Evolutionary conservation across 257 asterid genomes (phyloP).

Genomic region (Galeopsis tetrahit): DNA sequence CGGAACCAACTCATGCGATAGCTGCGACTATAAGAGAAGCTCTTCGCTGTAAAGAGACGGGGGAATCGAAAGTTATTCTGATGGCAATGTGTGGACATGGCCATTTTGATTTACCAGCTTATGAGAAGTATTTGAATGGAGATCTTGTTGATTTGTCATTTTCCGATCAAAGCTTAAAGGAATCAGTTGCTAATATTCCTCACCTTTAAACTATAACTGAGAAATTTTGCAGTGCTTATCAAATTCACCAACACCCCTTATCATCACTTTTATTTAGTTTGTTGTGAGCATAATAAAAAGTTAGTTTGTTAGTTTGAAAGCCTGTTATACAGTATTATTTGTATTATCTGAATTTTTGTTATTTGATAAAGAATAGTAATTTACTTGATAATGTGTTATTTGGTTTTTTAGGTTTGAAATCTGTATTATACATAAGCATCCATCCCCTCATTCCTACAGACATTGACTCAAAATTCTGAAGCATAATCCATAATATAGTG

Average conservation of each 20-base stretch:
- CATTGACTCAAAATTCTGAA: too few species aligned
- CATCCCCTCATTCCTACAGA: too few species aligned
- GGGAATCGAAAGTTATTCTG: constrained; percentile 87
- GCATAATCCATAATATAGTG: too few species aligned
- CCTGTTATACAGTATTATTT: too few species aligned
- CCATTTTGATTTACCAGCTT: constrained; percentile 89
- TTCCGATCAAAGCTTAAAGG: constrained; percentile 56
- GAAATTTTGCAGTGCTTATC: not conserved
- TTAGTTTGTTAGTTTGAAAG: not conserved
- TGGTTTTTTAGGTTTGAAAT: too few species aligned
- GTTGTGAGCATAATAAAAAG: not conserved
- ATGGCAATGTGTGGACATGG: constrained; percentile 99
- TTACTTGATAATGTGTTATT: too few species aligned
- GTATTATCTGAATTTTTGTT: too few species aligned
- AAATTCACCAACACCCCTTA: not conserved
- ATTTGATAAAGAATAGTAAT: too few species aligned
- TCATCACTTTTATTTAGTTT: not conserved
- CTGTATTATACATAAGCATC: too few species aligned
- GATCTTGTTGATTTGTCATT: constrained; percentile 70
- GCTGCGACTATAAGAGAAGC: constrained; percentile 95
- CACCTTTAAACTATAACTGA: constrained; percentile 10
- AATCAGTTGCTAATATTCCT: constrained; percentile 74
- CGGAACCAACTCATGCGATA: constrained; percentile 91
- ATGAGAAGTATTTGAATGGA: constrained; percentile 84
- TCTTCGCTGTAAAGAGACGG: constrained; percentile 73